Conservation (phyloP, 2,329 filamentous ascomycete species). For the Fusarium torulosum region DNA sequence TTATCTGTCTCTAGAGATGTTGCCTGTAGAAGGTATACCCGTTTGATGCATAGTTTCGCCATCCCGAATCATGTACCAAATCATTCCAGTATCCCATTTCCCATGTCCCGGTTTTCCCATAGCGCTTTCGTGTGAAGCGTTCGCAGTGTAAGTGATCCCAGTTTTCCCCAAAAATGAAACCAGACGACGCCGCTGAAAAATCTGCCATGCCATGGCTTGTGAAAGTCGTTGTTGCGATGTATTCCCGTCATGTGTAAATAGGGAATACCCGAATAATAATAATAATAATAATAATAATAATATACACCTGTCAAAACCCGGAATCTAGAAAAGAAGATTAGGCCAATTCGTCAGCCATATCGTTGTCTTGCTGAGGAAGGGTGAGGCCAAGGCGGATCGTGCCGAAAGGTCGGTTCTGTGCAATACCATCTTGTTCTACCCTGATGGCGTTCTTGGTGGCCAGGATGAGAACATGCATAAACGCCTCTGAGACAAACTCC, state of each 20-base stretch:
- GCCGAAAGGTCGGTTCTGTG: slow-evolving; percentile 58
- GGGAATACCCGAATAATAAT: slow-evolving; percentile 12
- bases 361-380: slow-evolving; percentile 26
- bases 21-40: slow-evolving; percentile 5
- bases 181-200: slow-evolving; percentile 5
- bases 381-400: slow-evolving; percentile 60
- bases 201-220: slow-evolving; percentile 5
- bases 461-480: slow-evolving; percentile 79
- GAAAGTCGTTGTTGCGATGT: slow-evolving; percentile 7
- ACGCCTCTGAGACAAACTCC: slow-evolving; percentile 78
- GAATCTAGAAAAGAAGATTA: slow-evolving; percentile 16
- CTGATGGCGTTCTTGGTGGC: slow-evolving; percentile 73
- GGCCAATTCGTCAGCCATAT: slow-evolving; percentile 41
- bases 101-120: slow-evolving; percentile 16
- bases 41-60: slow-evolving; percentile 5
- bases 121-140: slow-evolving; percentile 6
- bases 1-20: not conserved
- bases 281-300: not conserved
- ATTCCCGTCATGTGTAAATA: not conserved
- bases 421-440: slow-evolving; percentile 69
- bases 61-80: slow-evolving; percentile 1
- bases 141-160: slow-evolving; percentile 1
- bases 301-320: slow-evolving; percentile 1
- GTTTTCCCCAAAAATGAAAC: slow-evolving; percentile 17
- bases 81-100: not conserved